Evolutionary conservation across 2,329 filamentous ascomycete genomes (phyloP), one percentile per base, ranked within the genome.

Genomic region (Pleomassaria siparia): DNA sequence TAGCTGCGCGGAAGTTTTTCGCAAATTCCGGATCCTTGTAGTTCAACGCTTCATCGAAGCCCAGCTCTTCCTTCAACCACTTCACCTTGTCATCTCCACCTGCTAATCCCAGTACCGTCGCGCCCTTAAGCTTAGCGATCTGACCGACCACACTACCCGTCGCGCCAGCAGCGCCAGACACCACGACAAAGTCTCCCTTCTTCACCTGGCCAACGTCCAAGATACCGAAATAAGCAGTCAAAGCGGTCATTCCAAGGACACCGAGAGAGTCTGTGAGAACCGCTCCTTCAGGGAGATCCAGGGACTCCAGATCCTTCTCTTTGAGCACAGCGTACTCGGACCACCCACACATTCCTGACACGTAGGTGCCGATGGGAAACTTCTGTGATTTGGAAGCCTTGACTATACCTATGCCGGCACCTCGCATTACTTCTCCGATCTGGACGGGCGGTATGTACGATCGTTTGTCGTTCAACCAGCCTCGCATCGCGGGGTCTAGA

Each of bases 211-310:
- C 88, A 37, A 91, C 80, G 46, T 87, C 80, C 24, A 81, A 69
- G 64, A 91, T 81, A 16, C 88, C 88, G 54, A 88, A 87, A 72
- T 89, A 91, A 2, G 88, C 88, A 0, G 88, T 91, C 52, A 91
- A 59, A 2, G 86, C 86, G 0, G 87, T 89, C 67, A 83, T 73
- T 11, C 88, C 88, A 28, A 82, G 41, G 2, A 69, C 67, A 43
- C 68, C 60, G 5, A 72, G 48, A 11, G 82, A 77, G 64, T 89
- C 85, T 12, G 83, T 84, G 16, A 74, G 71, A 12, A 70, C 70
- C n/a, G 75, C 75, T 13, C 75, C 75, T 8, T 66, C 46, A 0
- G 77, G 77, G 2, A 80, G 59, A 22, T 73, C 63, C 6, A 80
- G 56, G 21, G 71, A 66, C 53, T 79, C 66, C 0, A 75, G 63